phyloP scores from a whole-genome alignment of 2,329 filamentous ascomycete species.

The Triangularia verruculosa region DNA sequence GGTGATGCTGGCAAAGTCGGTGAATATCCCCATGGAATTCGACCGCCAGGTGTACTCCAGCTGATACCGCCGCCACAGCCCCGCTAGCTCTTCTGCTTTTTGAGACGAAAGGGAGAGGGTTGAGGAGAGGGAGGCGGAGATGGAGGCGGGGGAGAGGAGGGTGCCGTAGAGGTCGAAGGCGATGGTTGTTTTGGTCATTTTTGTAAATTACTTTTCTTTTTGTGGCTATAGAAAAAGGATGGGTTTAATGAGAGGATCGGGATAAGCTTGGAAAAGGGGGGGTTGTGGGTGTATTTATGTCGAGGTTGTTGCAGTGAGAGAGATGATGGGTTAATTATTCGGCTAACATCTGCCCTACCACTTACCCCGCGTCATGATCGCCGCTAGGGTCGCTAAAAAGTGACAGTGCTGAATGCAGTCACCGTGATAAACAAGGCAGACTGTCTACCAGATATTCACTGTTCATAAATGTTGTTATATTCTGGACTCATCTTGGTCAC shows the following conservation, averaged over 20 bases:
- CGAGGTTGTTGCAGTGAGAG: background rate
- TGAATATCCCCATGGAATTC: slow-evolving; percentile 69
- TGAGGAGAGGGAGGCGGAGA: slow-evolving; percentile 55
- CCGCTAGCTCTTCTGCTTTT: slow-evolving; percentile 48
- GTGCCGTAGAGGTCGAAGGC: slow-evolving; percentile 78
- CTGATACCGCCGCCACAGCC: slow-evolving; percentile 66
- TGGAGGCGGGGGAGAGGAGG: slow-evolving; percentile 68
- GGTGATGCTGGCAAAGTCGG: slow-evolving; percentile 62
- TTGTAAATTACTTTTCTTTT: slow-evolving; percentile 15
- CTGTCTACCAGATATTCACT: background rate
- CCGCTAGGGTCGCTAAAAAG: background rate
- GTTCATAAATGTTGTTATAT: background rate
- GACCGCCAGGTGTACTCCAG: slow-evolving; percentile 75
- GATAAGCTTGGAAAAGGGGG: too few relatives aligned
- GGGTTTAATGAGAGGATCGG: too few relatives aligned
- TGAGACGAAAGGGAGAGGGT: slow-evolving; percentile 59
- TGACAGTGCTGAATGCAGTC: background rate
- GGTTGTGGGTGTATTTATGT: too few relatives aligned
- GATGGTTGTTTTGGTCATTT: slow-evolving; percentile 44
- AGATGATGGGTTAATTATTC: background rate
- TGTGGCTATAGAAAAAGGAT: too few relatives aligned
- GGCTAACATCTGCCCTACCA: background rate
- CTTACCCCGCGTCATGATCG: background rate
- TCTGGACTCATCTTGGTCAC: background rate
- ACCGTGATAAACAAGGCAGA: background rate